phyloP scores from a whole-genome alignment of 192 early-diverging fungal species.

The Linnemannia zychae region DNA sequence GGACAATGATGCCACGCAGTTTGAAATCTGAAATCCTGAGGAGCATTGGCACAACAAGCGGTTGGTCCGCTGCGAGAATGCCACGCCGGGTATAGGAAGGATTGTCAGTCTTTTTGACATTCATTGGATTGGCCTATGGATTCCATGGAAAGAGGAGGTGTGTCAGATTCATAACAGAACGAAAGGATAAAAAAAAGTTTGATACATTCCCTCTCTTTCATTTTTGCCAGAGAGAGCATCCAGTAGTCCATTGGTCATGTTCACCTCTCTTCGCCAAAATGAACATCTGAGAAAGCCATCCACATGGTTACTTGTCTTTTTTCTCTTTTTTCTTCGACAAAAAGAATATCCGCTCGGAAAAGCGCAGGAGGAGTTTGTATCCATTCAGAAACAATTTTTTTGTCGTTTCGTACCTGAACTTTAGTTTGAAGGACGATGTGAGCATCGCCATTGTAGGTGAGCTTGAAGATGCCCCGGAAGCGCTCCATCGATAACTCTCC shows the following conservation, averaged over 20 bases:
- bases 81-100: conserved; percentile 74
- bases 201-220: too few species aligned
- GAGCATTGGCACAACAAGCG: conserved; percentile 96
- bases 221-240: too few species aligned
- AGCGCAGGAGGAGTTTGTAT: neutral
- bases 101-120: conserved; percentile 67
- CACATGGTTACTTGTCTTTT: too few species aligned
- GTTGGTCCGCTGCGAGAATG: conserved; percentile 91
- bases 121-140: conserved; percentile 82
- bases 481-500: conserved; percentile 94
- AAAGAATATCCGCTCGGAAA: conserved; percentile 9
- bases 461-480: conserved; percentile 96
- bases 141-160: neutral
- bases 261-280: neutral
- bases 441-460: conserved; percentile 95
- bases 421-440: conserved; percentile 91
- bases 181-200: neutral
- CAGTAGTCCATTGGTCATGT: too few species aligned
- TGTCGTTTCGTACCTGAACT: conserved; percentile 79
- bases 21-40: conserved; percentile 91
- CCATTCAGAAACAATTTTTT: neutral
- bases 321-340: neutral
- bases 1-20: conserved; percentile 90
- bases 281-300: too few species aligned
- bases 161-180: neutral